Evolutionary conservation across 129 eudicot genomes (phyloP).

Genomic region (Lactuca sativa): DNA sequence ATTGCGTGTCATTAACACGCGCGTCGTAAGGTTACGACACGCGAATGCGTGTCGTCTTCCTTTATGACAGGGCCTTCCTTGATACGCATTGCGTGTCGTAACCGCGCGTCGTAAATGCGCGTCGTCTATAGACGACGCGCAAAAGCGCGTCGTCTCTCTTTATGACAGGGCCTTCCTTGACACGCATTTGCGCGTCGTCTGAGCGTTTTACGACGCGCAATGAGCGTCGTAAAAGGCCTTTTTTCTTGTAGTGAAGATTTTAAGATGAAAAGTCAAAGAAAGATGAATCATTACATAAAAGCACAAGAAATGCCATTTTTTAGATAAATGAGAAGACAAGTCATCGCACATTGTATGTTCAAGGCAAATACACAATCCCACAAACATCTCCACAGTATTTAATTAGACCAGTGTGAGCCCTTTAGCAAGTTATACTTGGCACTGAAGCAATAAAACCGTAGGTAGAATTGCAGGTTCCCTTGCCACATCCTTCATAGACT

Average conservation of each 20-base stretch:
- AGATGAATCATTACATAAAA: conserved; percentile 40
- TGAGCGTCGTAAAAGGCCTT: too few species aligned
- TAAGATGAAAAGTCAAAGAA: conserved; percentile 20
- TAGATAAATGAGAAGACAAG: conserved; percentile 67
- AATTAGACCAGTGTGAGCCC: conserved; percentile 82
- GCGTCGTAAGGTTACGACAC: too few species aligned
- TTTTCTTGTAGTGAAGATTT: background rate
- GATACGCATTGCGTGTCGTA: too few species aligned
- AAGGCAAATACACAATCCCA: conserved; percentile 90
- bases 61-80: too few species aligned
- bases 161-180: too few species aligned
- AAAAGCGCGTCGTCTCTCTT: too few species aligned
- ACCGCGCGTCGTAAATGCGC: too few species aligned
- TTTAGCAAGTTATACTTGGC: conserved; percentile 85
- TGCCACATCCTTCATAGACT: conserved; percentile 51
- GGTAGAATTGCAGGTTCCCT: conserved; percentile 74
- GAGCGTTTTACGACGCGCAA: too few species aligned
- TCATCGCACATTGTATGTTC: conserved; percentile 89
- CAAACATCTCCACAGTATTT: conserved; percentile 81
- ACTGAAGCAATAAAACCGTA: conserved; percentile 70
- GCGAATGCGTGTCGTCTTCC: too few species aligned
- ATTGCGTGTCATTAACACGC: too few species aligned
- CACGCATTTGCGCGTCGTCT: too few species aligned
- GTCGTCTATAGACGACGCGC: too few species aligned
- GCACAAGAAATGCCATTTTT: conserved; percentile 72